Evolutionary conservation across 345 rosid genomes (phyloP).

Genomic region (Lumnitzera racemosa): DNA sequence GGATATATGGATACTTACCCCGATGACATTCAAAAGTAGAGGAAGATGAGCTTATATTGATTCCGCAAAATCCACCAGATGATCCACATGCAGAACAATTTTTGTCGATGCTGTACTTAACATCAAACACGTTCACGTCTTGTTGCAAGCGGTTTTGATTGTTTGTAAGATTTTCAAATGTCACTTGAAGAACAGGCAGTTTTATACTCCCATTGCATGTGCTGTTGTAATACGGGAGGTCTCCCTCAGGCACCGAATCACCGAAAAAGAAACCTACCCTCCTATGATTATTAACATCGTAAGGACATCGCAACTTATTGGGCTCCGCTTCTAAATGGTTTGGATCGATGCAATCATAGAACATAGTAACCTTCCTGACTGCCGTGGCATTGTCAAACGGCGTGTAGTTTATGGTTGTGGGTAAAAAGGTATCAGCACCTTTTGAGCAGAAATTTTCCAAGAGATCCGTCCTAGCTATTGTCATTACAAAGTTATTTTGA

Average conservation of each 20-base stretch:
- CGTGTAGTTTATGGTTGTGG: neutral
- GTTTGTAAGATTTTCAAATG: neutral
- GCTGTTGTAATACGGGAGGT: fast-evolving
- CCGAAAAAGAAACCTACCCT: neutral
- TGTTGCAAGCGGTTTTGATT: neutral
- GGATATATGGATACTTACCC: neutral
- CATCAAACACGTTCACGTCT: constrained; percentile 23
- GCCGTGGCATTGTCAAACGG: neutral
- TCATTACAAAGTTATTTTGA: neutral
- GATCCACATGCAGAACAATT: constrained; percentile 14
- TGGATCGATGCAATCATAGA: constrained; percentile 11
- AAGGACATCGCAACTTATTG: neutral
- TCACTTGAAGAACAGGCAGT: constrained; percentile 4
- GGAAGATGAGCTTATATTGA: too few relatives aligned
- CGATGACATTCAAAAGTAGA: too few relatives aligned
- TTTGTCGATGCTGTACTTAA: neutral
- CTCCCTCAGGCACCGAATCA: neutral
- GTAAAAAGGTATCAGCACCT: neutral
- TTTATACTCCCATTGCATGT: neutral
- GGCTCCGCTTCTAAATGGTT: too few relatives aligned
- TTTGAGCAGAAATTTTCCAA: constrained; percentile 12
- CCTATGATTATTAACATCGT: fast-evolving
- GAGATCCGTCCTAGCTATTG: constrained; percentile 13
- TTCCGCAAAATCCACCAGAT: too few relatives aligned
- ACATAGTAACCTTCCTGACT: constrained; percentile 18